Base-by-base conservation (phyloP, 2,329 filamentous ascomycete species). In the Fusarium albosuccineum region DNA sequence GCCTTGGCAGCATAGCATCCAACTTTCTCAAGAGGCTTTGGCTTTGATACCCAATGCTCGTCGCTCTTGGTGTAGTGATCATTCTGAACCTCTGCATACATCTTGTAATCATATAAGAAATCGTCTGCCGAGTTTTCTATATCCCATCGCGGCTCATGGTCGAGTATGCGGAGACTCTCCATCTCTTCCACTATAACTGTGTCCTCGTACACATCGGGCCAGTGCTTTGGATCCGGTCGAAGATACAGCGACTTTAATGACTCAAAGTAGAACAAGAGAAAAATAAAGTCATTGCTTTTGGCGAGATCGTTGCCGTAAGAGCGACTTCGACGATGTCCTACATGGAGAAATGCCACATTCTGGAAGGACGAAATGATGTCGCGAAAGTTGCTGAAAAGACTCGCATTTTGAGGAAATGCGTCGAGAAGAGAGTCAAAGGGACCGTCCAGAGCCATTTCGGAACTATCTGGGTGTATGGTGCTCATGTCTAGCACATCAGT, bases 41-140 rank as follows among this genome's bases (percentile, higher is more conserved):
- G 26, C 1, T 16, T 54, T 9, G 57, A 50, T 10, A 46, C 17
- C 57, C 57, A 59, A 41, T 54, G 57, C 34, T 59, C 57, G 10
- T 40, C 33, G 5, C 49, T 39, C 8, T 34, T 16, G 9, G 17
- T 26, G 3, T 16, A 34, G 13, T 54, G 22, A 3, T 17, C 16
- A 7, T 50, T 36, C 17, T 51, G 44, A 8, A 11, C 22, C 41
- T n/a, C 27, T 7, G 27, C 10, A 10, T 39, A 22, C 3, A 5
- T 4, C 22, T 29, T 22, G 1, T 48, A 48, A 5, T 22, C 9
- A 13, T 14, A 16, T 9, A 40, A 22, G 27, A 54, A 26, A 4
- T 14, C 9, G n/a, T 44, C 17, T 3, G 39, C 13, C n/a, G 10
- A n/a, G 41, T 59, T 39, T 41, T 39, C 49, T 52, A 52, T 41